These are phyloP conservation scores for Aspergillus sp. DNA, from an alignment of 2,329 filamentous ascomycete genomes.

Conservation along the genomic window DNA sequence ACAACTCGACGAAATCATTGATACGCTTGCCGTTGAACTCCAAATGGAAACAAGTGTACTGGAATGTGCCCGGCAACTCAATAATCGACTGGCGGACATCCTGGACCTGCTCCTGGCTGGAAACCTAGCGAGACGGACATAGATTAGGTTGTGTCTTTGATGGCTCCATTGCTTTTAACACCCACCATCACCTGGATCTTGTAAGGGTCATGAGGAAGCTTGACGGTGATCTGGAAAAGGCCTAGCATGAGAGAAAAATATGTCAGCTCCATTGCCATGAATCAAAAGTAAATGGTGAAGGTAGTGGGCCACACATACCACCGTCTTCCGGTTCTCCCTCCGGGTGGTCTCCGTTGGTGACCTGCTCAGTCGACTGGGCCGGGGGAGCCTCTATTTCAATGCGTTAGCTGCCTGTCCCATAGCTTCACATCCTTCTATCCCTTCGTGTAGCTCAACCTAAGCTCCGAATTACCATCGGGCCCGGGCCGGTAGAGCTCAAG, in stretches of 20 bases:
- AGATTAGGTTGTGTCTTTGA: slow-evolving; percentile 1
- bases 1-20: slow-evolving; percentile 91
- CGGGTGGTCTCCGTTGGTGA: slow-evolving; percentile 26
- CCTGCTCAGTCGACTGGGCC: slow-evolving; percentile 17
- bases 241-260: slow-evolving; percentile 22
- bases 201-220: slow-evolving; percentile 69
- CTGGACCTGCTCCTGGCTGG: slow-evolving; percentile 89
- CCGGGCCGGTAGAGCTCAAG: neutral
- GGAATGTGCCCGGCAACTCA: slow-evolving; percentile 84
- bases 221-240: slow-evolving; percentile 65
- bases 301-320: slow-evolving; percentile 19
- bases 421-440: slow-evolving; percentile 1
- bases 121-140: slow-evolving; percentile 51
- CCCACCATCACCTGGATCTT: slow-evolving; percentile 79
- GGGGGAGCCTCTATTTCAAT: slow-evolving; percentile 23
- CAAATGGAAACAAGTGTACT: slow-evolving; percentile 98
- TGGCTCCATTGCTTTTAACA: slow-evolving; percentile 8
- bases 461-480: neutral
- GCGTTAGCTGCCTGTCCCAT: slow-evolving; percentile 11
- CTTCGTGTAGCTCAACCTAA: neutral
- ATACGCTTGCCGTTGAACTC: slow-evolving; percentile 81
- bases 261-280: slow-evolving; percentile 1
- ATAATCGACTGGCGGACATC: slow-evolving; percentile 95
- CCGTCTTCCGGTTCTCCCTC: slow-evolving; percentile 29
- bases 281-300: slow-evolving; percentile 4